These are phyloP conservation scores for Gentiana dahurica DNA, from an alignment of 257 asterid species.

Conservation along the genomic window DNA sequence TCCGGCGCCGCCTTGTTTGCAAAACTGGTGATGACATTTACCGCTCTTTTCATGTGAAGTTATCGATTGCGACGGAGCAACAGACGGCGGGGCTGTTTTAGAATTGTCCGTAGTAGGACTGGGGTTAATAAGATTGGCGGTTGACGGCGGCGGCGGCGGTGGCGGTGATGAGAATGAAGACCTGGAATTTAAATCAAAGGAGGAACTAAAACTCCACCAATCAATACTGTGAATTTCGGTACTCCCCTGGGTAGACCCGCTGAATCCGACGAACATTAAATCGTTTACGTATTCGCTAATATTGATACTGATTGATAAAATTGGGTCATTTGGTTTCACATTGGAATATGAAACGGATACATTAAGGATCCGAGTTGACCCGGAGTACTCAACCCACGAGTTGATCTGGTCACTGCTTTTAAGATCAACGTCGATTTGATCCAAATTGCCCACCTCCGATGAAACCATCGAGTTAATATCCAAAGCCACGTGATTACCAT, in stretches of 20 bases:
- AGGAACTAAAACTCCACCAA: constrained; percentile 81
- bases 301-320: constrained; percentile 36
- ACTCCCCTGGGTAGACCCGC: constrained; percentile 87
- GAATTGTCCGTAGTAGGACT: constrained; percentile 19
- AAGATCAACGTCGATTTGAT: constrained; percentile 37
- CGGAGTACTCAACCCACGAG: constrained; percentile 75
- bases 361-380: constrained; percentile 29
- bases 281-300: constrained; percentile 42
- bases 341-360: constrained; percentile 64
- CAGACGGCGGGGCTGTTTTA: constrained; percentile 33
- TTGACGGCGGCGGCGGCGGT: constrained; percentile 47
- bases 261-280: constrained; percentile 66
- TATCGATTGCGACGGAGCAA: constrained; percentile 28
- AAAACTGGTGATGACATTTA: constrained; percentile 45
- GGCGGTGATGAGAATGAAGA: constrained; percentile 25
- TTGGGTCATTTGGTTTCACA: constrained; percentile 54
- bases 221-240: constrained; percentile 64
- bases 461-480: constrained; percentile 72
- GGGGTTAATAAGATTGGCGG: constrained; percentile 38
- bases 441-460: constrained; percentile 40
- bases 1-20: constrained; percentile 53
- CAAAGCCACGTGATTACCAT: constrained; percentile 75
- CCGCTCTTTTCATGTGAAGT: constrained; percentile 14
- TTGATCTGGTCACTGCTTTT: constrained; percentile 73
- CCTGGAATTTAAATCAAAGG: constrained; percentile 37